A percentile compares a stretch with the other conserved stretches of the same genome.
These are phyloP conservation scores for Phlyctochytrium arcticum DNA, from an alignment of 192 early-diverging fungal genomes.

Conservation along the genomic window DNA sequence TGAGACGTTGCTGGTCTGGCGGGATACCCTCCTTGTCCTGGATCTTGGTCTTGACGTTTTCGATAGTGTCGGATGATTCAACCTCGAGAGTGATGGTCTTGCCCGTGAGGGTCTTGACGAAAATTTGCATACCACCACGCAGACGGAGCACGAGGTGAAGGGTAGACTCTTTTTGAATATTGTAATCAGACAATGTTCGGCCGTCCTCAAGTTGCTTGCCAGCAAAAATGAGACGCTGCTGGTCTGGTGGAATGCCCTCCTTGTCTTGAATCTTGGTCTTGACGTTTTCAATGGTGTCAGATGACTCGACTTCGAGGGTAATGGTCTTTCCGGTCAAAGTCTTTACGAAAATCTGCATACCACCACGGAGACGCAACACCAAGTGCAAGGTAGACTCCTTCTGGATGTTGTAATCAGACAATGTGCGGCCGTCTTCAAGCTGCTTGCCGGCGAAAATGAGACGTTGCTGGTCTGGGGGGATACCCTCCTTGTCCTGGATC, in stretches of 20 bases:
- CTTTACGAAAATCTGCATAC: conserved; percentile 81
- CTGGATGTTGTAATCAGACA: conserved; percentile 72
- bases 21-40: conserved; percentile 60
- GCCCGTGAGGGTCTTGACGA: conserved; percentile 86
- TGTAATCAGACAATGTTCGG: conserved; percentile 51
- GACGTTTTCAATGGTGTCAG: conserved; percentile 70
- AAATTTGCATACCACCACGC: conserved; percentile 64
- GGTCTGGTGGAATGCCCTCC: conserved; percentile 72
- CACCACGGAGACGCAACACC: conserved; percentile 63
- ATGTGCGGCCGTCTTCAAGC: conserved; percentile 70
- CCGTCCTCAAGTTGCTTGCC: conserved; percentile 78
- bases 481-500: conserved; percentile 79
- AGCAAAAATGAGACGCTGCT: conserved; percentile 76
- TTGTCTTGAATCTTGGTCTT: conserved; percentile 56
- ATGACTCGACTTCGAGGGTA: conserved; percentile 64
- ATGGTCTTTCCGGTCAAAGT: conserved; percentile 93
- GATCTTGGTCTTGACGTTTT: conserved; percentile 67
- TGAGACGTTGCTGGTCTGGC: conserved; percentile 75
- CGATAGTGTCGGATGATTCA: conserved; percentile 73
- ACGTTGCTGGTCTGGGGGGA: conserved; percentile 75
- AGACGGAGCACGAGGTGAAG: conserved; percentile 67
- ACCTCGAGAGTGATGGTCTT: conserved; percentile 78
- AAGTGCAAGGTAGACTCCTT: conserved; percentile 69
- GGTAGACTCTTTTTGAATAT: conserved; percentile 68
- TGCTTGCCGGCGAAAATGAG: conserved; percentile 77